These are phyloP conservation scores for Rosa hybrid DNA, from an alignment of 331 rosid species.

Conservation along the genomic window DNA sequence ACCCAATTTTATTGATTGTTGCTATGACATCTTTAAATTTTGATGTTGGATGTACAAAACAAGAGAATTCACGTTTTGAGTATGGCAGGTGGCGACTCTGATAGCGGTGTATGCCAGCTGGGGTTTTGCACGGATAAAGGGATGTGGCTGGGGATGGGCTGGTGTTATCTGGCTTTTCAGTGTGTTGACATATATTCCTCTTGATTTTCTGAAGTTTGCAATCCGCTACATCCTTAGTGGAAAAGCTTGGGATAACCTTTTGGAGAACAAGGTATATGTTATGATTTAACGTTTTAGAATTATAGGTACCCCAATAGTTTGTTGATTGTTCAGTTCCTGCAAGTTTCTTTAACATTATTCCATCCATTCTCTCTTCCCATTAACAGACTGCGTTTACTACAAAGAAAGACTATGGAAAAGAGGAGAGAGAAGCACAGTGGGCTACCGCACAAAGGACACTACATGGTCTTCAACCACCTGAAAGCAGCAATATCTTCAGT, in stretches of 20 bases:
- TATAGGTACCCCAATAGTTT: too few relatives aligned
- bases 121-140: slow-evolving; percentile 79
- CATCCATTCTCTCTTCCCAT: slow-evolving; percentile 21
- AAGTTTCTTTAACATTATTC: background rate
- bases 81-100: slow-evolving; percentile 75
- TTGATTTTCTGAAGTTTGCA: slow-evolving; percentile 74
- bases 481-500: slow-evolving; percentile 58
- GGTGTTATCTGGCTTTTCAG: slow-evolving; percentile 91
- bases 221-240: slow-evolving; percentile 89
- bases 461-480: slow-evolving; percentile 97
- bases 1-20: background rate
- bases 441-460: slow-evolving; percentile 94
- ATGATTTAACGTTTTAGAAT: background rate
- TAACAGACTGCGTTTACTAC: slow-evolving; percentile 95
- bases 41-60: background rate
- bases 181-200: slow-evolving; percentile 80
- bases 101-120: slow-evolving; percentile 91
- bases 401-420: slow-evolving; percentile 96
- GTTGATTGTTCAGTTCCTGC: background rate
- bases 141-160: slow-evolving; percentile 99
- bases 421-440: slow-evolving; percentile 99
- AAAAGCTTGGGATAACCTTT: slow-evolving; percentile 91
- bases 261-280: slow-evolving; percentile 85
- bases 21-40: background rate
- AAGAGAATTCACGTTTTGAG: background rate